Percentiles rank a stretch among this genome's conserved stretches.
phyloP scores from a whole-genome alignment of 1,284 basidiomycete species.

The Apiotrichum brassicae region DNA sequence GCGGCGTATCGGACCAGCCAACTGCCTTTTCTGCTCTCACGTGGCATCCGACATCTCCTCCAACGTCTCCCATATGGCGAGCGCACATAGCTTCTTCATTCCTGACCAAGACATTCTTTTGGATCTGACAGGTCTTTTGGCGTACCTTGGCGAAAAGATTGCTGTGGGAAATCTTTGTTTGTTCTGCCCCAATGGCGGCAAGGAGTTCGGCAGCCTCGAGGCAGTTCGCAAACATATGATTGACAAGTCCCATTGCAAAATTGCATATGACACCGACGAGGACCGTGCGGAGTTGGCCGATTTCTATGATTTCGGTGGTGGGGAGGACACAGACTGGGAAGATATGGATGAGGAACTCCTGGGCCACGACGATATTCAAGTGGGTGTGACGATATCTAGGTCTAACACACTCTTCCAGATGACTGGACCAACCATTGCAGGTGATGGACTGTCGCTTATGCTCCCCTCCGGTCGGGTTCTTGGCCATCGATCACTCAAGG shows the following conservation, averaged over 20 bases:
- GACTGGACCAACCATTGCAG: conserved; percentile 34
- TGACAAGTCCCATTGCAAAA: conserved; percentile 92
- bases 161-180: conserved; percentile 89
- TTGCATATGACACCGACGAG: conserved; percentile 75
- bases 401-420: no score
- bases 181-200: conserved; percentile 70
- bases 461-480: conserved; percentile 88
- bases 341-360: conserved; percentile 38
- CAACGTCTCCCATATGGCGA: conserved; percentile 82
- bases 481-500: conserved; percentile 79
- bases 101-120: conserved; percentile 88
- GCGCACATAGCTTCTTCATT: conserved; percentile 86
- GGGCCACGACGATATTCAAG: not conserved
- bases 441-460: conserved; percentile 73
- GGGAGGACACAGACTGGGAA: conserved; percentile 51
- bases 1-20: conserved; percentile 53
- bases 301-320: conserved; percentile 83
- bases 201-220: conserved; percentile 70
- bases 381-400: no score
- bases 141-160: conserved; percentile 89
- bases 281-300: conserved; percentile 86
- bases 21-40: conserved; percentile 82
- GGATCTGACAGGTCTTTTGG: conserved; percentile 73
- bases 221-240: conserved; percentile 89
- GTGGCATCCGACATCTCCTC: conserved; percentile 55